Conservation (phyloP, 441 rosid genomes). For the Pelargonium fulgidum region DNA sequence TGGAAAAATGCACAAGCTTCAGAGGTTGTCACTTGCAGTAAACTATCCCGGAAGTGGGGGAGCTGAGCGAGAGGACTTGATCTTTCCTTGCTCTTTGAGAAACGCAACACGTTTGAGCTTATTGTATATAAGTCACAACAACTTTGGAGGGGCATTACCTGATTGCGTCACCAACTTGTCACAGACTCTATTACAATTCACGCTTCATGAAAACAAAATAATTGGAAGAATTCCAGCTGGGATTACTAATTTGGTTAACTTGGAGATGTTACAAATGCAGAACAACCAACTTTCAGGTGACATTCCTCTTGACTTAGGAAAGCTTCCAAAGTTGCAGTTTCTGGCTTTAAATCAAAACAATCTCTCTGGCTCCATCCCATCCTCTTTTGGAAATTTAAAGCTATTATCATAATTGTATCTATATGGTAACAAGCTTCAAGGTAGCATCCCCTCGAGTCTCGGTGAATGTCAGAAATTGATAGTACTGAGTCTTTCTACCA, state of each 20-base stretch:
- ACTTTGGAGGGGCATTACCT: constrained; percentile 25
- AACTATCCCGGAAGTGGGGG: constrained; percentile 15
- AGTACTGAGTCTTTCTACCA: background rate
- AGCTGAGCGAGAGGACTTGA: constrained; percentile 10
- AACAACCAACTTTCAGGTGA: constrained; percentile 13
- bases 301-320: constrained; percentile 9
- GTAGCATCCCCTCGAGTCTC: constrained; percentile 18
- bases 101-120: constrained; percentile 10
- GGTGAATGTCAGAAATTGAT: constrained; percentile 8
- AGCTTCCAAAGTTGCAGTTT: background rate
- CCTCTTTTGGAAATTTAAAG: constrained; percentile 17
- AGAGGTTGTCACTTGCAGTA: too few relatives aligned
- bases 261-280: background rate
- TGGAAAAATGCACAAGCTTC: background rate
- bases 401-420: background rate
- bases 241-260: constrained; percentile 15
- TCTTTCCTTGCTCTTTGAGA: constrained; percentile 22
- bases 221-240: constrained; percentile 16
- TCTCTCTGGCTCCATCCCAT: constrained; percentile 18
- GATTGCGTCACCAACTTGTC: constrained; percentile 21
- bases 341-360: background rate
- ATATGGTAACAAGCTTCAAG: constrained; percentile 9
- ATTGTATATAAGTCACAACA: background rate
- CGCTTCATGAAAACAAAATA: constrained; percentile 1
- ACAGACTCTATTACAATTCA: background rate